These are phyloP conservation scores for Onygenales sp. DNA, from an alignment of 2,329 filamentous ascomycete species.

Conservation along the genomic window DNA sequence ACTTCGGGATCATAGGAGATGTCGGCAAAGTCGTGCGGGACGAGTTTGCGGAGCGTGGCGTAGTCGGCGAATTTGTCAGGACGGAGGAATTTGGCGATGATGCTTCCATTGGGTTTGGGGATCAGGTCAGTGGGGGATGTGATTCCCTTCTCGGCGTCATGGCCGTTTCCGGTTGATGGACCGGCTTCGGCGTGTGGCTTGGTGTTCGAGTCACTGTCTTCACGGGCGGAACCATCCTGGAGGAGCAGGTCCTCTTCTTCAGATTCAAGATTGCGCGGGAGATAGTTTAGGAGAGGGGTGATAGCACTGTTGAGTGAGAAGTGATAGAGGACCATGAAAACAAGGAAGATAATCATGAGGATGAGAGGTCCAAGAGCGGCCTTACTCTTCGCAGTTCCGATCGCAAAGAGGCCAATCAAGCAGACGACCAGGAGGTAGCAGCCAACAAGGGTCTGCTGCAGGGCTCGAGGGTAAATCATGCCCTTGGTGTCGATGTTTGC, in stretches of 20 bases:
- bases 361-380: constrained; percentile 58
- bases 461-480: constrained; percentile 73
- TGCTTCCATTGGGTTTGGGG: constrained; percentile 22
- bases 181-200: background rate
- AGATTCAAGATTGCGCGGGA: constrained; percentile 63
- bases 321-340: constrained; percentile 71
- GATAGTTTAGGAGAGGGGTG: constrained; percentile 63
- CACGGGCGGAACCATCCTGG: constrained; percentile 7
- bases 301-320: constrained; percentile 62
- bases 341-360: constrained; percentile 64
- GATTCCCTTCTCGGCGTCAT: constrained; percentile 21
- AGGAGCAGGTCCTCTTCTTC: constrained; percentile 38
- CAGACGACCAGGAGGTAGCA: constrained; percentile 76
- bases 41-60: constrained; percentile 55
- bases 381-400: constrained; percentile 54
- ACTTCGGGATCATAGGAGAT: constrained; percentile 53
- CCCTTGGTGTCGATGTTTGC: constrained; percentile 79
- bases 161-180: constrained; percentile 10
- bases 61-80: constrained; percentile 72
- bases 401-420: constrained; percentile 73
- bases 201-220: constrained; percentile 5
- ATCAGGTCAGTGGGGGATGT: constrained; percentile 15
- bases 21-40: constrained; percentile 49
- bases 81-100: constrained; percentile 53
- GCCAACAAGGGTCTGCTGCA: constrained; percentile 77